Base-by-base conservation (phyloP, 2,329 filamentous ascomycete species). In the Cyanodermella asteris region DNA sequence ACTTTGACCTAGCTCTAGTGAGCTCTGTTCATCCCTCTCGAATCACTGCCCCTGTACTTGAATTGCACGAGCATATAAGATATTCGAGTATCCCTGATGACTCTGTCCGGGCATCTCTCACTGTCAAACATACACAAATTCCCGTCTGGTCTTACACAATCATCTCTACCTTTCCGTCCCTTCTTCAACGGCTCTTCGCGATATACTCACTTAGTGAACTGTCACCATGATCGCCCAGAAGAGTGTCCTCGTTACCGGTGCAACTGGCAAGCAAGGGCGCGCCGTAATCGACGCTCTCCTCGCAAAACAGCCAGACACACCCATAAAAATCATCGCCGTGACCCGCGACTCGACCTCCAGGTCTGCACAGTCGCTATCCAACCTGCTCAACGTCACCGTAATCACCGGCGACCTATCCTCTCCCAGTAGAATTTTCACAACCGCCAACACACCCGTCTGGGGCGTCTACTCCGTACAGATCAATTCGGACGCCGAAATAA, bases 381-480 rank as follows among this genome's bases (percentile, higher is more conserved):
- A 45, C 7, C 46, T 53, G 28, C 36, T 55, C 6, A 50, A 51
- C 8, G 54, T 71, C 34, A 54, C 54, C 13, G 34, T 73, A 1
- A 52, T 73, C 4, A 46, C 67, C 35, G 67, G 68, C 6, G 50
- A 72, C 31, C 45, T 72, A 8, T 49, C 62, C 26, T 47, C 68
- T 19, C 43, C 55, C 0, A 42, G 47, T 0, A 45, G 39, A 0
- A 53, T 71, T 11, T 70, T 72, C 34, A 34, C 44, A 17, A 46
- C 46, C 15, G 56, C 53, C 1, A 31, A 39, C 8, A 22, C 25
- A 11, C 45, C 51, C 3, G 53, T 69, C 28, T 65, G 59, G 56
- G 64, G 64, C 4, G 64, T 72, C 5, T 73, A 62, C 44, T 64
- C 58, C 13, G 64, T 74, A 1, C 64, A 69, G 44, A 50, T 64